These are phyloP conservation scores for Trifolium subterraneum DNA, from an alignment of 306 rosid species.

Conservation along the genomic window DNA sequence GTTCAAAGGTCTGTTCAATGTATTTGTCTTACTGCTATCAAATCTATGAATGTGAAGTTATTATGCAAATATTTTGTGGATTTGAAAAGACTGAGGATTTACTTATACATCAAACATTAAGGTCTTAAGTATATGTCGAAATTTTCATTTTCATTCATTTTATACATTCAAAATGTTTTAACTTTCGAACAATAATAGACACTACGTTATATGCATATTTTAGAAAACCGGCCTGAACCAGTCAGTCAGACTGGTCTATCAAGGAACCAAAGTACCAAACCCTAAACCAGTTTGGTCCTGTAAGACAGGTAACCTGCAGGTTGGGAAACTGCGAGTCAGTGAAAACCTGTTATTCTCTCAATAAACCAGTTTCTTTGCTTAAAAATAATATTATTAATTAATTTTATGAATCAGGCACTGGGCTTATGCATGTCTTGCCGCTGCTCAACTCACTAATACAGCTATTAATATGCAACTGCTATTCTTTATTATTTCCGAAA, in stretches of 20 bases:
- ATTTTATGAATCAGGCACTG: neutral
- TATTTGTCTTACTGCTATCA: conserved; percentile 30
- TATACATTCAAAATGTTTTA: conserved; percentile 9
- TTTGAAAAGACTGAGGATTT: conserved; percentile 20
- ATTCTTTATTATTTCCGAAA: neutral
- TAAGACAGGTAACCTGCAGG: neutral
- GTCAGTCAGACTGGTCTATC: neutral
- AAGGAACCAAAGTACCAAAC: neutral
- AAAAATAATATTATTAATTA: too few species aligned
- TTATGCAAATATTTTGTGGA: neutral
- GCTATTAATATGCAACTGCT: neutral
- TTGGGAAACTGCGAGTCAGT: neutral
- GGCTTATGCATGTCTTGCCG: neutral
- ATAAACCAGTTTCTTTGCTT: neutral
- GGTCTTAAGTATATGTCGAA: neutral
- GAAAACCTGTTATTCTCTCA: neutral
- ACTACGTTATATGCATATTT: neutral
- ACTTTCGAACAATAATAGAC: neutral
- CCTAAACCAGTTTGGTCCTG: neutral
- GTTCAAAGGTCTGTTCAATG: conserved; percentile 74
- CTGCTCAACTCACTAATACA: too few species aligned
- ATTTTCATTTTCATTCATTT: conserved; percentile 1
- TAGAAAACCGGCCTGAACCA: neutral
- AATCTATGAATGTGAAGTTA: conserved; percentile 7
- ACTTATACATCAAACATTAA: conserved; percentile 13